Base-by-base conservation (phyloP, 108 stramenopile genomes). In the Nitzschia inconspicua region DNA sequence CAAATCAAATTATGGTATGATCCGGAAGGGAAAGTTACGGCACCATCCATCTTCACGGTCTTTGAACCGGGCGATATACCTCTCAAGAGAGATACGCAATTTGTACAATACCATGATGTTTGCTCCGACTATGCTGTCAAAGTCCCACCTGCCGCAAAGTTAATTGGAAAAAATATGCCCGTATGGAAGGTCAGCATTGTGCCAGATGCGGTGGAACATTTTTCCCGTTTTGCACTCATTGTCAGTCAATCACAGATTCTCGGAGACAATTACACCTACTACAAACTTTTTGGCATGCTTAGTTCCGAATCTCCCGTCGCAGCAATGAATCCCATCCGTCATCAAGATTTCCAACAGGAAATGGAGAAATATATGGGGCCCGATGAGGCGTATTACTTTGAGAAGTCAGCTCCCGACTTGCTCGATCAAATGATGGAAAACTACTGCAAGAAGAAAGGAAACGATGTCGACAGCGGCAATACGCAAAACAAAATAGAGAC, bases 191-290 rank as follows among this genome's bases (percentile, higher is more conserved):
- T 68, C 3, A 40, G 30, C 8, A 20, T 68, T 0, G 40, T 68
- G 22, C 58, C 66, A 3, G 66, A 68, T 40, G 24, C 25, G 4
- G 40, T 16, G 0, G 35, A 58, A 32, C 61, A 66, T 3, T 24
- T 25, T 29, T 22, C 29, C 1, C 31, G 42, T 13, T 70, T 62
- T 22, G 70, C 70, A 1, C 8, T 72, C 7, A 37, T 72, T 50
- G 63, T 72, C 6, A 44, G 42, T 14, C 29, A 55, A 23, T 40
- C 70, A n/a, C 70, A 65, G 42, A 32, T 40, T n/a, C 28, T 64
- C 14, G 70, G 58, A 24, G 70, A 72, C 31, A 57, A 35, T 22
- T 49, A 65, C 20, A 72, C 70, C 13, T 72, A 47, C 42, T 72
- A 72, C 25, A 37, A 58, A 40, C 22, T 72, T 0, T 43, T 44